Evolutionary conservation across 2,329 filamentous ascomycete genomes (phyloP), one percentile per base, ranked within the genome.

Genomic region (Colletotrichum lentis): DNA sequence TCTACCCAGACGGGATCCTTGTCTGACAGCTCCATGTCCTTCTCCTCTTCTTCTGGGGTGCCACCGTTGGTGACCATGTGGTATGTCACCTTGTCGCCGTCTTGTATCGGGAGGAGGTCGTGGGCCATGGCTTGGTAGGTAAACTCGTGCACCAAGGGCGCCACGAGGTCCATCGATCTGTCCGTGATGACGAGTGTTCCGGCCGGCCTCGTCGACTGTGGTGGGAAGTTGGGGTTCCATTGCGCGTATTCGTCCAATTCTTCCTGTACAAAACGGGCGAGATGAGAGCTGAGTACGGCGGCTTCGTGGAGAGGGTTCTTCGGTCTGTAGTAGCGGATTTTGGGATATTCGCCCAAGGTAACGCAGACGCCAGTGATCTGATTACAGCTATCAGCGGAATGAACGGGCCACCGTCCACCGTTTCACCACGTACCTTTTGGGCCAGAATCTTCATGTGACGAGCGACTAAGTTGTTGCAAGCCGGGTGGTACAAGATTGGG

Each of bases 91-190:
- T 96, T 97, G 71, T 97, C 94, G 27, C 88, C 90, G 62, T 98
- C 96, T 73, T 91, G 90, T 75, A 99, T 93, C 0, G 91, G 91
- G 37, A 99, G 82, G 10, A 99, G 83, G 76, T 99, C 96, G 78
- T 97, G 93, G 3, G 93, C 95, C 95, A 99, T 98, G 58, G 96
- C 94, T 79, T 99, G 96, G 77, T 98, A 99, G 14, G 96, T 97
- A 77, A 99, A 97, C 75, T 99, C 96, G 79, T 99, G 96, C 4
- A 98, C 77, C 12, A 98, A 81, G 1, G 96, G 96, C 0, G 95
- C 90, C 80, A 91, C 88, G 3, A 97, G 80, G 77, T 99, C 96
- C 91, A 99, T 96, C 8, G 94, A 93, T 70, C 96, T 88, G 77
- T 98, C 96, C 1, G 94, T 92, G 69, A 99, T 91, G 74, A 97